Base-by-base conservation (phyloP, 1,139 yeast species). In the Geotrichum macrosporum region DNA sequence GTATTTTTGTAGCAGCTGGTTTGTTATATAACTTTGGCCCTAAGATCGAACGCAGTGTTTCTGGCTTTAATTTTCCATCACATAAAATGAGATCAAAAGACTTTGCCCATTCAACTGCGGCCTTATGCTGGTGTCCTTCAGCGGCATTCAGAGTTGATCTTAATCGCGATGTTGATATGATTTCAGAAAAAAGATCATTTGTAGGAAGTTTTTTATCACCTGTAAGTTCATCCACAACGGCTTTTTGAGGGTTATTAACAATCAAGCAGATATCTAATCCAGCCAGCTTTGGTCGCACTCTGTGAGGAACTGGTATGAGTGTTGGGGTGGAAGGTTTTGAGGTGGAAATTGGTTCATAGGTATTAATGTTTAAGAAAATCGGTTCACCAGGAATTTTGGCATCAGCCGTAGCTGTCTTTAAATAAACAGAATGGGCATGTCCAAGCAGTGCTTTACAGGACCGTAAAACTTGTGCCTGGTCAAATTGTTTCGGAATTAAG, bases 191-290 rank as follows among this genome's bases (percentile, higher is more conserved):
- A 48, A 57, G 26, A 26, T 56, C 58, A 31, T 54, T 50, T 1
- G 64, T 59, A 2, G 54, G 50, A n/a, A 56, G 34, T 3, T 50
- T 50, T 8, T 41, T 42, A 29, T 56, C 52, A 15, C 50, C 56
- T 34, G 53, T 57, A 6, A 60, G 50, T 3, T 46, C 50, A 6
- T 52, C 50, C 9, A 50, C 50, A 15, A 51, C 58, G 31, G 49
- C 48, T 40, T 49, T 51, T 43, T 54, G 58, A 3, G 63, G 60
- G 29, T 59, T 62, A 36, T 53, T 56, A 30, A 59, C 62, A 3
- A 60, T 50, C 4, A 60, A 41, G 39, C 62, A 55, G 21, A 59
- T 56, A 8, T 53, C 47, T 35, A 53, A 50, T 18, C 54, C 56
- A 2, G 53, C 32, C 6, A 55, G 46, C 29, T 47, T 50, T 30